Percentiles rank a stretch among this genome's conserved stretches.
phyloP scores from a whole-genome alignment of 768 basidiomycete species.

The Gymnopilus dilepis region DNA sequence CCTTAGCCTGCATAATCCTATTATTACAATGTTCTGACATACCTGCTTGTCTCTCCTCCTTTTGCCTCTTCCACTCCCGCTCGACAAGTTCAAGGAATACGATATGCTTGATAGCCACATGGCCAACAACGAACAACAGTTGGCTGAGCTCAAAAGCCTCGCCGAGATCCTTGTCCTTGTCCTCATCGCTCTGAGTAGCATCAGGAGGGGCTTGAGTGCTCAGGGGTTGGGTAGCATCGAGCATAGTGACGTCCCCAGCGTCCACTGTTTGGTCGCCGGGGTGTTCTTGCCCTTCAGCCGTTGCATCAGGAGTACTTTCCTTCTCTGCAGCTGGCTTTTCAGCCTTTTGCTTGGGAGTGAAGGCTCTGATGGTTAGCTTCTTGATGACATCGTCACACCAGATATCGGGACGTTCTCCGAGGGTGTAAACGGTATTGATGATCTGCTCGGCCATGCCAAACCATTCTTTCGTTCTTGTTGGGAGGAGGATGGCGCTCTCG shows the following conservation, averaged over 20 bases:
- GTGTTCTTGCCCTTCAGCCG: constrained; percentile 64
- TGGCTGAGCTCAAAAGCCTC: constrained; percentile 91
- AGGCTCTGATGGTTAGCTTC: constrained; percentile 77
- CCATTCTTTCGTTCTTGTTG: constrained; percentile 90
- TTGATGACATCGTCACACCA: constrained; percentile 84
- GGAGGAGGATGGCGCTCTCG: constrained; percentile 78
- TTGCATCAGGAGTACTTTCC: constrained; percentile 16
- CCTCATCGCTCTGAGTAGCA: constrained; percentile 28
- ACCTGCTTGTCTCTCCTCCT: constrained; percentile 88
- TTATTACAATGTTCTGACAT: constrained; percentile 25
- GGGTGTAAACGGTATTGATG: constrained; percentile 93
- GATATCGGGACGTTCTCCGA: constrained; percentile 91
- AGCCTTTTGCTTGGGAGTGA: constrained; percentile 42
- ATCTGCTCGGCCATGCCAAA: constrained; percentile 96
- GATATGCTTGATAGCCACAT: constrained; percentile 97
- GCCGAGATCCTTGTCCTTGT: constrained; percentile 58
- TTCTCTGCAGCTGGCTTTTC: constrained; percentile 16
- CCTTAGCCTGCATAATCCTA: background rate
- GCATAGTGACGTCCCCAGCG: constrained; percentile 30
- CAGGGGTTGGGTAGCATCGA: constrained; percentile 24
- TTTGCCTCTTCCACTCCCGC: constrained; percentile 94
- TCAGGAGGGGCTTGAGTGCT: background rate
- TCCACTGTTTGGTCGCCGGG: constrained; percentile 38
- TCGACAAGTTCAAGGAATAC: constrained; percentile 96
- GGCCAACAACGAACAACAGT: constrained; percentile 94